phyloP scores from a whole-genome alignment of 345 rosid species.

The Populus ilicifolia region DNA sequence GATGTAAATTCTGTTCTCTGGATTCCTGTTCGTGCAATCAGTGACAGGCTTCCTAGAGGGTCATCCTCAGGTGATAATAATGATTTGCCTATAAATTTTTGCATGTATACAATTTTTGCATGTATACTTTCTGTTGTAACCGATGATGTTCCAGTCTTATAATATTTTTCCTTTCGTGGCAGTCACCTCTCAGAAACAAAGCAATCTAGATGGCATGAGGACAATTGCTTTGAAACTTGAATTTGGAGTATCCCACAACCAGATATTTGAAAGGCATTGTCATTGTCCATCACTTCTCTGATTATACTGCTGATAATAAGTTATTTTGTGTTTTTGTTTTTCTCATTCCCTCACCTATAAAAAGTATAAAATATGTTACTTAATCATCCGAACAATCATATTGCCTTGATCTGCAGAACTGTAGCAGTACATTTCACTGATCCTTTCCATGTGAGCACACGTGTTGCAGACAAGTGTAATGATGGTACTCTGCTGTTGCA shows the following conservation, averaged over 20 bases:
- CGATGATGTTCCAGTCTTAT: constrained; percentile 7
- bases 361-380: not conserved
- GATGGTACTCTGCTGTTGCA: constrained; percentile 79
- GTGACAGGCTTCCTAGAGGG: constrained; percentile 78
- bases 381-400: not conserved
- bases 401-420: constrained; percentile 49
- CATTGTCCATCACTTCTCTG: constrained; percentile 6
- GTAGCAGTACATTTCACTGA: constrained; percentile 92
- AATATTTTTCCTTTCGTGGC: constrained; percentile 31
- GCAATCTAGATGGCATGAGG: constrained; percentile 91
- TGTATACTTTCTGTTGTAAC: constrained; percentile 7
- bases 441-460: constrained; percentile 83
- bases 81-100: not conserved
- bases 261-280: constrained; percentile 76
- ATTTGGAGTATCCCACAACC: constrained; percentile 87
- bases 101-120: not conserved
- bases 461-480: constrained; percentile 75
- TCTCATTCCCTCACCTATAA: not conserved
- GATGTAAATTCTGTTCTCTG: constrained; percentile 64
- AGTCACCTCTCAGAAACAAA: constrained; percentile 67
- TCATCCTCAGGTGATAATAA: constrained; percentile 71
- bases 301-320: not conserved
- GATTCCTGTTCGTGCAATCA: constrained; percentile 78
- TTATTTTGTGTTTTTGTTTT: constrained; percentile 3
- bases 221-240: constrained; percentile 93